Conservation (phyloP, 1,284 basidiomycete species). For the Cystobasidium slooffiae region DNA sequence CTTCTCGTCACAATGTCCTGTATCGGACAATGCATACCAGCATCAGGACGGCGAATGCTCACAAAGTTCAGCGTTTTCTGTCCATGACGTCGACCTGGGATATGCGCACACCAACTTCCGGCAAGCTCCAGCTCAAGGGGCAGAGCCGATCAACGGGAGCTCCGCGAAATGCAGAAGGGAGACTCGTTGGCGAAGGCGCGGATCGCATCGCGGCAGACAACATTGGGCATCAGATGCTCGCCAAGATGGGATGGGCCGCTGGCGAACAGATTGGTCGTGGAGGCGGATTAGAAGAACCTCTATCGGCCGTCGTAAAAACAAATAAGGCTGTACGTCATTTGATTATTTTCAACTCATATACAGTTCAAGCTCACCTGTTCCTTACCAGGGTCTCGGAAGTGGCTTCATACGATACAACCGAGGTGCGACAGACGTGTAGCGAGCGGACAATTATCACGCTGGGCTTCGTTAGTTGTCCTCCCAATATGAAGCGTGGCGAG, state of each 20-base stretch:
- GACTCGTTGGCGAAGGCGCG: slow-evolving; percentile 73
- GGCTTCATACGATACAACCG: slow-evolving; percentile 38
- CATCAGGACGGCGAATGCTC: slow-evolving; percentile 6
- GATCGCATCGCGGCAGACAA: slow-evolving; percentile 73
- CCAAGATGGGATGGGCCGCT: slow-evolving; percentile 65
- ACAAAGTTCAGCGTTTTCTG: slow-evolving; percentile 34
- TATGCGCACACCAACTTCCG: slow-evolving; percentile 3
- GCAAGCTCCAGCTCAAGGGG: not conserved
- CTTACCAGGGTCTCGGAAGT: slow-evolving; percentile 26
- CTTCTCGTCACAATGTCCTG: slow-evolving; percentile 31
- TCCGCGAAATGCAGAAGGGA: slow-evolving; percentile 69
- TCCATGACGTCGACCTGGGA: slow-evolving; percentile 24
- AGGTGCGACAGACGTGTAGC: not conserved
- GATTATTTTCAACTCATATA: too few relatives aligned
- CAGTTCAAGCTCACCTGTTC: too few relatives aligned
- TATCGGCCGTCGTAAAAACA: slow-evolving; percentile 42
- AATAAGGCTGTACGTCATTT: slow-evolving; percentile 19
- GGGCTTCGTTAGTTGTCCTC: too few relatives aligned
- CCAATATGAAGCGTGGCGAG: too few relatives aligned
- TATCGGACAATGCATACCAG: slow-evolving; percentile 35
- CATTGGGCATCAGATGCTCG: slow-evolving; percentile 73
- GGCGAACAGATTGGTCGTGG: slow-evolving; percentile 41
- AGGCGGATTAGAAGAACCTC: slow-evolving; percentile 38
- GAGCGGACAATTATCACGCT: too few relatives aligned
- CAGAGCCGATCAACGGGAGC: slow-evolving; percentile 49